Base-by-base conservation (phyloP, 495 filamentous ascomycete genomes). In the Recurvomyces mirabilis region DNA sequence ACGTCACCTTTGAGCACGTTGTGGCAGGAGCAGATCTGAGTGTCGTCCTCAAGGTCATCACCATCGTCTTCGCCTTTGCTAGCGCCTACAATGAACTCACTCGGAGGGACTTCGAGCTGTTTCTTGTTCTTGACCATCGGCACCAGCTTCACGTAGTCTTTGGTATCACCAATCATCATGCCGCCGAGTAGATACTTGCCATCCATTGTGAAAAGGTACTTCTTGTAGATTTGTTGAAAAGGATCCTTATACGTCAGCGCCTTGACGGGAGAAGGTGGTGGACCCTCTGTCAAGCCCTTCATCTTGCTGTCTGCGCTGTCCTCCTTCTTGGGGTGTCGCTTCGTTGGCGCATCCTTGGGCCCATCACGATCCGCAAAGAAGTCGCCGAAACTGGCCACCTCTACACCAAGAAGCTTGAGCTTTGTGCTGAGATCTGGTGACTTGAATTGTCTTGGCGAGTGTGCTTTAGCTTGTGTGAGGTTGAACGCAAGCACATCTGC, bases 151-250 rank as follows among this genome's bases (percentile, higher is more conserved):
- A 94, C 74, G 59, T 94, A 96, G 62, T 96, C 89, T 47, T 74
- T 81, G 0, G 87, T 94, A 62, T 96, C 89, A 26, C 89, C 89
- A 45, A 96, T 94, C 83, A 96, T 94, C 88, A 96, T 96, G 2
- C 89, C 89, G 14, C 89, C 89, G 5, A 96, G 75, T 2, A 96
- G 67, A 60, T 86, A 91, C 58, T 94, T 93, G 18, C 89, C 89
- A 58, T 96, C 89, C 58, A 81, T 62, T 1, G 88, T 93, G 53
- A 94, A 94, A 5, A 96, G 65, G 61, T 87, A 96, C 62, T 96
- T 96, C 64, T 96, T 94, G 63, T 96, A 96, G 1, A 94, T 77
- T n/a, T 86, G 80, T 46, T 78, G 73, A 59, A 96, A 94, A 0
- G 89, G 89, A 62, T 96, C 89, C 47, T 83, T 91, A 63, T 94